phyloP scores from a whole-genome alignment of 2,329 filamentous ascomycete genomes.

The Hypoxylon sp. region DNA sequence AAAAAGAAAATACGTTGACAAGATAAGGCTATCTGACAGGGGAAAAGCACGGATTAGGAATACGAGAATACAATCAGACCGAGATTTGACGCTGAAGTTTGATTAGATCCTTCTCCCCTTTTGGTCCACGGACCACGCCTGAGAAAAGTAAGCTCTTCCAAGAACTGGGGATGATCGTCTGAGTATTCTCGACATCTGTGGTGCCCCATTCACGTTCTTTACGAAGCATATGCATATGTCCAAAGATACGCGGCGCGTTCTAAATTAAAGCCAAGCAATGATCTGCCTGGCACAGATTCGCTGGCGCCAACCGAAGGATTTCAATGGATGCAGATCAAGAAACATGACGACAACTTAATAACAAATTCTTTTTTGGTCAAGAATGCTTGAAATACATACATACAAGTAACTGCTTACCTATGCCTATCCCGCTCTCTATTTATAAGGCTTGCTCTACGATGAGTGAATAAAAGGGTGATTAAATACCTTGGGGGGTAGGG shows the following conservation, averaged over 20 bases:
- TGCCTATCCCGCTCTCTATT: not conserved
- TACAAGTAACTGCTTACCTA: not conserved
- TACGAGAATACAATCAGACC: conserved; percentile 22
- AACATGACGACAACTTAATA: conserved; percentile 36
- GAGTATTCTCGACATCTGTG: conserved; percentile 14
- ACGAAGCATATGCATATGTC: conserved; percentile 18
- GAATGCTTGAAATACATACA: not conserved
- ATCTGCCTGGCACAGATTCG: conserved; percentile 25
- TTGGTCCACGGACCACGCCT: conserved; percentile 9
- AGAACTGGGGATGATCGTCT: conserved; percentile 40
- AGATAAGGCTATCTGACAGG: conserved; percentile 18
- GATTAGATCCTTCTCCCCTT: conserved; percentile 30
- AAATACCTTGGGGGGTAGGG: not conserved
- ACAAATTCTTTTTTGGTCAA: not conserved
- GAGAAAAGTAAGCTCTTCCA: conserved; percentile 41
- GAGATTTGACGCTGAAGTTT: conserved; percentile 34
- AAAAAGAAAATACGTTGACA: conserved; percentile 16
- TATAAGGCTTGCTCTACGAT: not conserved
- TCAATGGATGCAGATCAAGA: conserved; percentile 27
- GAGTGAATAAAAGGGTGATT: not conserved
- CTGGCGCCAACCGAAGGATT: conserved; percentile 37
- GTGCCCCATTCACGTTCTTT: conserved; percentile 13
- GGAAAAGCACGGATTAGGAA: conserved; percentile 12
- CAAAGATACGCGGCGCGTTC: conserved; percentile 25
- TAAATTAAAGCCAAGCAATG: conserved; percentile 39